phyloP scores from a whole-genome alignment of 805 yeast genomes.

The Vanderwaltozyma yarrowii region DNA sequence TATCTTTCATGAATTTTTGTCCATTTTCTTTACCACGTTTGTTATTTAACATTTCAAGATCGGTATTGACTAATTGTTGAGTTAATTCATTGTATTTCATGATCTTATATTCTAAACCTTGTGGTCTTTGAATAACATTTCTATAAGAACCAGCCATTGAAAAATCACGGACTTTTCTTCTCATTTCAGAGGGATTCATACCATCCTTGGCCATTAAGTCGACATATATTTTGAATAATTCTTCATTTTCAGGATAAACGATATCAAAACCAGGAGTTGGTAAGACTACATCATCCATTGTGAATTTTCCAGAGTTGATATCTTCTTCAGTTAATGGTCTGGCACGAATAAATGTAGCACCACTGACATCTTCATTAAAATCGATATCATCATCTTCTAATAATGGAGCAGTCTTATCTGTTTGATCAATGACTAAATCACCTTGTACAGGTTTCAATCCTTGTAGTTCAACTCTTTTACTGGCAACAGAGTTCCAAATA shows the following conservation, averaged over 20 bases:
- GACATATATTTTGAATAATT: conserved; percentile 50
- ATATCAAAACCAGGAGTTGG: conserved; percentile 98
- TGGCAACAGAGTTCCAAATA: conserved; percentile 84
- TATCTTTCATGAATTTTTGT: conserved; percentile 24
- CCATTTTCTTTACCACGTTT: conserved; percentile 26
- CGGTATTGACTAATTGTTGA: conserved; percentile 72
- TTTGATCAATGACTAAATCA: conserved; percentile 51
- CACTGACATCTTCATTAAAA: conserved; percentile 63
- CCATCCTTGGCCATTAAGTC: conserved; percentile 71
- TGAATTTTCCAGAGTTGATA: conserved; percentile 42
- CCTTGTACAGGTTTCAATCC: conserved; percentile 70
- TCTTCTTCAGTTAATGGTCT: conserved; percentile 70
- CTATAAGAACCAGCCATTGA: conserved; percentile 90
- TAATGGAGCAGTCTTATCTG: conserved; percentile 8
- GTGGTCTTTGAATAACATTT: conserved; percentile 56
- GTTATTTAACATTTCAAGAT: conserved; percentile 45
- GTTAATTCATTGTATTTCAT: conserved; percentile 52
- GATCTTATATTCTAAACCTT: conserved; percentile 48
- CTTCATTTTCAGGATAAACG: conserved; percentile 64
- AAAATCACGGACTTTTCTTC: conserved; percentile 75
- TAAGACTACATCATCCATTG: conserved; percentile 75
- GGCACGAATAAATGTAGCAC: conserved; percentile 51
- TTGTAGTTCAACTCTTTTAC: conserved; percentile 58
- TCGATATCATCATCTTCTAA: conserved; percentile 35
- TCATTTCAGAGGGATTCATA: conserved; percentile 78